phyloP scores from a whole-genome alignment of 108 stramenopile genomes.

The Halocafeteria seosinensis region DNA sequence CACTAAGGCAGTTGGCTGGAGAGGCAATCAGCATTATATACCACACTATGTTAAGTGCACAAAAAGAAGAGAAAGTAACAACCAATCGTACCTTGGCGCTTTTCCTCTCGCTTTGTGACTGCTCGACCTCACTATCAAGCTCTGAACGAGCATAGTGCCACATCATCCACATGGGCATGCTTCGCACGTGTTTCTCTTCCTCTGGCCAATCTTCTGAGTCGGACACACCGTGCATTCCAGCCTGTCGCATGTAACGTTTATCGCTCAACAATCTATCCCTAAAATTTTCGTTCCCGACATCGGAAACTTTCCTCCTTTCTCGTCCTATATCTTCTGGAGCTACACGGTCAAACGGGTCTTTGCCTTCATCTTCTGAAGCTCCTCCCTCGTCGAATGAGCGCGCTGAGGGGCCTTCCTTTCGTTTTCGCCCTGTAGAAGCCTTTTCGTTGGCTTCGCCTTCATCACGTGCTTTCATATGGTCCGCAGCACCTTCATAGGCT shows the following conservation, averaged over 20 bases:
- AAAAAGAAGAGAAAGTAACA: neutral
- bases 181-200: neutral
- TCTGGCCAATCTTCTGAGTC: neutral
- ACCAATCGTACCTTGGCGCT: neutral
- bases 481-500: too few species aligned
- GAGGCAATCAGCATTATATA: neutral
- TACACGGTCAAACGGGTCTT: too few species aligned
- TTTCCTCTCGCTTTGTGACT: neutral
- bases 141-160: neutral
- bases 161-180: conserved; percentile 2
- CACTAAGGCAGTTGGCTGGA: conserved; percentile 22
- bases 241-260: neutral
- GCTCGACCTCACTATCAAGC: neutral
- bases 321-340: neutral
- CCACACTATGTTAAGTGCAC: neutral
- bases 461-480: too few species aligned
- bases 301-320: neutral
- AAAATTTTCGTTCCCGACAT: neutral
- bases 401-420: too few species aligned
- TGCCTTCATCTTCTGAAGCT: too few species aligned
- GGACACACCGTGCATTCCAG: neutral
- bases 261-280: neutral
- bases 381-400: too few species aligned
- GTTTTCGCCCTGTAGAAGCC: too few species aligned
- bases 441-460: too few species aligned